Conservation (phyloP, 148 eudicot species). For the Spergularia bocconei region DNA sequence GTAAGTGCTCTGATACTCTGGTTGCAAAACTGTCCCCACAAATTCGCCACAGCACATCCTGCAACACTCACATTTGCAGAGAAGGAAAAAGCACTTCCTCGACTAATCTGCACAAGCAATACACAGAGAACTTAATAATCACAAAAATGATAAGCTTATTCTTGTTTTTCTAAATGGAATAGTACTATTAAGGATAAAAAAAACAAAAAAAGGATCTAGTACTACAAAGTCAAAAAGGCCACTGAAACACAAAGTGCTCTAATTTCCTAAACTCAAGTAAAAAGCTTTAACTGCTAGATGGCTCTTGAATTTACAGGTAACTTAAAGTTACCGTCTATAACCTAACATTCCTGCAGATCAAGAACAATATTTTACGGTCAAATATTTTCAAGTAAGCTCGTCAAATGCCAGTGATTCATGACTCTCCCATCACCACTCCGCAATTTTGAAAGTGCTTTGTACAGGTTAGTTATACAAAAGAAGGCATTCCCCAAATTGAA, state of each 20-base stretch:
- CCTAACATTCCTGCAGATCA: neutral
- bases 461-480: no score
- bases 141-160: neutral
- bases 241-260: neutral
- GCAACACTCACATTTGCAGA: conserved; percentile 74
- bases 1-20: conserved; percentile 61
- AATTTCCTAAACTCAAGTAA: neutral
- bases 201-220: neutral
- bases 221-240: neutral
- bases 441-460: no score
- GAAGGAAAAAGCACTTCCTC: conserved; percentile 61
- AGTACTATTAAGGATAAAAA: no score
- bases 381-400: no score
- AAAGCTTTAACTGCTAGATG: neutral
- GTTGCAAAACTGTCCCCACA: conserved; percentile 81
- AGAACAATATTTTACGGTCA: no score
- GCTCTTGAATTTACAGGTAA: neutral
- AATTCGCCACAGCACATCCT: conserved; percentile 58
- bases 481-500: no score
- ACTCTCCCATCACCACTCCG: no score
- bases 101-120: conserved; percentile 58
- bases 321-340: neutral
- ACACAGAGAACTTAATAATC: conserved; percentile 17
- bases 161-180: neutral
- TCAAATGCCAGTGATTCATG: no score